Conservation (phyloP, 1,139 yeast species). For the Pichia inconspicua region DNA sequence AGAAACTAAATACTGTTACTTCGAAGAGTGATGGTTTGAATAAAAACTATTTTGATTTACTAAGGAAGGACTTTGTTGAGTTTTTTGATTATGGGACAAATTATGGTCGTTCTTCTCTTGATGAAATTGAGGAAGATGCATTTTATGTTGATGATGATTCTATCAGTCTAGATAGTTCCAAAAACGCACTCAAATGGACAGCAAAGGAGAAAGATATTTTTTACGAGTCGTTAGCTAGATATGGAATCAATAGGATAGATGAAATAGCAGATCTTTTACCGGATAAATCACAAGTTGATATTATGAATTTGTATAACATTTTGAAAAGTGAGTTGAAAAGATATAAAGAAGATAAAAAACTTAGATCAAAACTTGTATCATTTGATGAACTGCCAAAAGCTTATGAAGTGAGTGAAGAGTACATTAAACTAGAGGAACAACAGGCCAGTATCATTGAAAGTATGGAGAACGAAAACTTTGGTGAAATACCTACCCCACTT, state of each 20-base stretch:
- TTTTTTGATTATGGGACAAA: conserved; percentile 11
- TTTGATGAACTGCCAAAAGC: conserved; percentile 45
- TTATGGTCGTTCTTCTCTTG: conserved; percentile 5
- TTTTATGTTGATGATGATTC: conserved; percentile 13
- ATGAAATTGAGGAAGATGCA: conserved; percentile 15
- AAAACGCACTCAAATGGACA: conserved; percentile 31
- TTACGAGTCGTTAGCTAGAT: conserved; percentile 36
- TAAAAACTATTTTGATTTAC: conserved; percentile 15
- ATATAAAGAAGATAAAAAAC: conserved; percentile 21
- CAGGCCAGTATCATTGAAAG: conserved; percentile 15
- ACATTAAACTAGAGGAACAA: conserved; percentile 40
- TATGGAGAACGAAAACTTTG: conserved; percentile 4
- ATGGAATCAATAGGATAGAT: conserved; percentile 42
- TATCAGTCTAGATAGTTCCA: neutral
- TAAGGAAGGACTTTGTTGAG: conserved; percentile 16
- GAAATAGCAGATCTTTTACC: conserved; percentile 32
- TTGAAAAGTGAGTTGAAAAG: conserved; percentile 28
- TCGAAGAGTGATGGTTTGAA: conserved; percentile 9
- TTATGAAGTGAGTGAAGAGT: conserved; percentile 44
- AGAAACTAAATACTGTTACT: neutral
- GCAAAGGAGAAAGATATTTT: conserved; percentile 35
- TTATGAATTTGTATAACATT: conserved; percentile 39
- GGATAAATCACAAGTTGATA: conserved; percentile 38
- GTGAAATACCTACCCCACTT: neutral
- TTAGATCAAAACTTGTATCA: conserved; percentile 23